Evolutionary conservation across 2,329 filamentous ascomycete genomes (phyloP).

Genomic region (Ceratocystis variospora): DNA sequence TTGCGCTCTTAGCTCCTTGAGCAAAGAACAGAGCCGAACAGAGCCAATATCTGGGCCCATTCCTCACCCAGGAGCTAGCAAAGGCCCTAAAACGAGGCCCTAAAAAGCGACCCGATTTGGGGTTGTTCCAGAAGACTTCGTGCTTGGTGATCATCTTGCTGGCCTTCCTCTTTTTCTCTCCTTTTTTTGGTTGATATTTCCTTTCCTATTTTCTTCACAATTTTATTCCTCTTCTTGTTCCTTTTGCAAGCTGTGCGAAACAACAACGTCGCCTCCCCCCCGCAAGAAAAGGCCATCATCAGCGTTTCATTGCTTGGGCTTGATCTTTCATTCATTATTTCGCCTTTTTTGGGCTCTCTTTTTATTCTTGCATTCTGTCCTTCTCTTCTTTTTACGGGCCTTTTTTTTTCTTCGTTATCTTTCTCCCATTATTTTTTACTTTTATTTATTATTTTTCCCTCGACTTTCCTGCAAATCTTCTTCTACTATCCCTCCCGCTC

Average conservation of each 20-base stretch:
- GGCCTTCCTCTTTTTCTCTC: background rate
- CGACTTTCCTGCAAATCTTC: slow-evolving; percentile 1
- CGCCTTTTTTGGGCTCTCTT: background rate
- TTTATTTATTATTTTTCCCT: background rate
- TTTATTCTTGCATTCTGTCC: background rate
- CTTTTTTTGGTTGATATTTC: background rate
- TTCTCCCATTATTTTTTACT: background rate
- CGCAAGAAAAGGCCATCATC: slow-evolving; percentile 5
- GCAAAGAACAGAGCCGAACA: background rate
- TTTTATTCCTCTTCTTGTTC: background rate
- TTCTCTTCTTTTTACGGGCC: background rate
- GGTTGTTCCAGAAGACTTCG: background rate
- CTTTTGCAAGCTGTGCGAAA: background rate
- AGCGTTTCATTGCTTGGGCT: slow-evolving; percentile 8
- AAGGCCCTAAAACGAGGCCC: background rate
- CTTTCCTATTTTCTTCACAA: background rate
- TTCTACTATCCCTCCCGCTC: background rate
- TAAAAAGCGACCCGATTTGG: background rate
- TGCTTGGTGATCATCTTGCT: background rate
- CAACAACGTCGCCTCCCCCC: background rate
- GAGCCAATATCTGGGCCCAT: background rate
- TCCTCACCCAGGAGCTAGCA: background rate
- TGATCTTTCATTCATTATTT: slow-evolving; percentile 3
- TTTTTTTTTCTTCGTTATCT: background rate
- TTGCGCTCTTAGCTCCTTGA: background rate